Percentiles rank a stretch among this genome's conserved stretches.
Conservation (phyloP, 2,329 filamentous ascomycete species). For the Fusarium goolgardi region DNA sequence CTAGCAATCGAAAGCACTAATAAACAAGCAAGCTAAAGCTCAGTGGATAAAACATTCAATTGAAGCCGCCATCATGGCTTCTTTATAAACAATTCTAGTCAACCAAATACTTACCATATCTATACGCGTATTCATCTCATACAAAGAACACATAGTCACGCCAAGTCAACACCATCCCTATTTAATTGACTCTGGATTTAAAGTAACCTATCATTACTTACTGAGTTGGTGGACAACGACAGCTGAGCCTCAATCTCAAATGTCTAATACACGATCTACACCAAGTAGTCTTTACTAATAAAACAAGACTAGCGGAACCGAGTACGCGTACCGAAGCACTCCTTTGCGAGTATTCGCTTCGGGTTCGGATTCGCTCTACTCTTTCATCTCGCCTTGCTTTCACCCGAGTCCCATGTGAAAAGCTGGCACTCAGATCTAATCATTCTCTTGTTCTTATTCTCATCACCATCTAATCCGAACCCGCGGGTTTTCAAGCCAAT, state of each 20-base stretch:
- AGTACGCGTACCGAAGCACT: conserved; percentile 37
- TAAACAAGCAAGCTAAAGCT: neutral
- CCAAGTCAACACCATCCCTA: neutral
- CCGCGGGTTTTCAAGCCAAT: conserved; percentile 35
- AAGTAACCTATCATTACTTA: neutral
- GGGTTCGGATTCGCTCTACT: conserved; percentile 9
- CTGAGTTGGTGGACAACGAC: neutral
- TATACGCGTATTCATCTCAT: neutral
- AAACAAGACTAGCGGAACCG: conserved; percentile 32
- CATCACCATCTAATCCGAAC: conserved; percentile 23
- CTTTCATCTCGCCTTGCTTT: conserved; percentile 8
- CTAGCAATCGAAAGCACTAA: neutral
- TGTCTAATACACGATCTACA: neutral
- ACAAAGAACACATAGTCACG: neutral
- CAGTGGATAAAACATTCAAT: no score
- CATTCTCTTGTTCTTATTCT: conserved; percentile 11
- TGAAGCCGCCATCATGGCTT: neutral
- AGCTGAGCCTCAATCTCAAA: conserved; percentile 17
- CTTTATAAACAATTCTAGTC: neutral
- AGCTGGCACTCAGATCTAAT: conserved; percentile 8
- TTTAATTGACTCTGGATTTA: neutral
- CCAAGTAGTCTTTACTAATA: neutral
- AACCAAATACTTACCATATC: neutral
- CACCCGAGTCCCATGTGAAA: conserved; percentile 14
- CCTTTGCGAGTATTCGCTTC: conserved; percentile 42